A percentile compares a stretch with the other conserved stretches of the same genome.
phyloP scores from a whole-genome alignment of 2,329 filamentous ascomycete species.

The Ascochyta pisi region DNA sequence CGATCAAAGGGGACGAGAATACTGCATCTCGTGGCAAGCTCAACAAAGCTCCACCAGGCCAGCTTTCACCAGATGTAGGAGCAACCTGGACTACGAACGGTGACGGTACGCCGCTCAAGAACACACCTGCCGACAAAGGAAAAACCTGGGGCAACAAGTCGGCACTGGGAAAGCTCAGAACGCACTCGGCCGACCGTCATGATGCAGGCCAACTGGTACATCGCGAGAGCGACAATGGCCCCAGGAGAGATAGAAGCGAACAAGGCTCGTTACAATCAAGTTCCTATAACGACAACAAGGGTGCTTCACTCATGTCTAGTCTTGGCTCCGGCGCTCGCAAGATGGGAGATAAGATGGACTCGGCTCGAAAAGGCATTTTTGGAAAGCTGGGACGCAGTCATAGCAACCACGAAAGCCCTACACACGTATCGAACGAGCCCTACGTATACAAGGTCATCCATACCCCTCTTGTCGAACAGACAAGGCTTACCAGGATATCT shows the following conservation, averaged over 20 bases:
- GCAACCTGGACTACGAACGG: slow-evolving; percentile 44
- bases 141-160: slow-evolving; percentile 73
- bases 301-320: slow-evolving; percentile 72
- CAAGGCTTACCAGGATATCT: slow-evolving; percentile 87
- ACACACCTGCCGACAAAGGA: slow-evolving; percentile 71
- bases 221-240: slow-evolving; percentile 37
- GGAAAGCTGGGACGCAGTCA: slow-evolving; percentile 76
- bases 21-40: slow-evolving; percentile 34
- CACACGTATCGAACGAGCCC: slow-evolving; percentile 73
- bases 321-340: slow-evolving; percentile 75
- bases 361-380: slow-evolving; percentile 82
- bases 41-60: slow-evolving; percentile 42
- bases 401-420: slow-evolving; percentile 73
- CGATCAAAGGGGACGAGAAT: slow-evolving; percentile 53
- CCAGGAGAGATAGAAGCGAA: slow-evolving; percentile 40
- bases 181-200: slow-evolving; percentile 75
- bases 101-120: slow-evolving; percentile 60
- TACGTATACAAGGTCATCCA: slow-evolving; percentile 88
- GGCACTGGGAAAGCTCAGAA: slow-evolving; percentile 64
- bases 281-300: slow-evolving; percentile 66
- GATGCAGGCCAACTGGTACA: slow-evolving; percentile 41
- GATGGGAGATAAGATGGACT: slow-evolving; percentile 72
- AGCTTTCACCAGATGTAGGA: slow-evolving; percentile 38
- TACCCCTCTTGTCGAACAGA: slow-evolving; percentile 84
- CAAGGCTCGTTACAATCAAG: slow-evolving; percentile 51